Conservation (phyloP, 2,329 filamentous ascomycete genomes). For the Huntiella moniliformis region DNA sequence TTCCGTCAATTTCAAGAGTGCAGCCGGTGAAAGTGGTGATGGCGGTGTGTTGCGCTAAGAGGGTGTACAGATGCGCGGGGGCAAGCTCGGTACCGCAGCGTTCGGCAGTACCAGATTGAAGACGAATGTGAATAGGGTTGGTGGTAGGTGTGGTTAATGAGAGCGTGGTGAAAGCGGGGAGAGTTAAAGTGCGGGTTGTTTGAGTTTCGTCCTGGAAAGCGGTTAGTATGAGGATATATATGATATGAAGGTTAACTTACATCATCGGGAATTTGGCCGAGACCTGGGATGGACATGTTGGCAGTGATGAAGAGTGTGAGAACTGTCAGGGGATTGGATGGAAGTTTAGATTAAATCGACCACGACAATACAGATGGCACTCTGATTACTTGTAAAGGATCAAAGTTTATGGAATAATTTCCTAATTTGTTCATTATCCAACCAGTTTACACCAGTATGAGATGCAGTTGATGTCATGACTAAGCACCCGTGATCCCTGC, state of each 20-base stretch:
- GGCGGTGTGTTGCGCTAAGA: constrained; percentile 66
- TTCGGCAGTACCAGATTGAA: constrained; percentile 70
- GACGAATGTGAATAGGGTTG: constrained; percentile 29
- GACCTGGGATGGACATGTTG: constrained; percentile 53
- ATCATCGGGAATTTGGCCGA: constrained; percentile 47
- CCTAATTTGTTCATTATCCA: too few relatives aligned
- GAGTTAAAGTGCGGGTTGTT: neutral
- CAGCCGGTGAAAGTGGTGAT: constrained; percentile 89
- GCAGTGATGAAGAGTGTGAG: neutral
- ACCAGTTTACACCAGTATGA: too few relatives aligned
- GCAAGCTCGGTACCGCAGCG: constrained; percentile 91
- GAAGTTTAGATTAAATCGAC: too few relatives aligned
- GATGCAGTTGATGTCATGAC: neutral
- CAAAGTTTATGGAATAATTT: too few relatives aligned
- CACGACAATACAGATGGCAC: too few relatives aligned
- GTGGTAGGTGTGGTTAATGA: constrained; percentile 26
- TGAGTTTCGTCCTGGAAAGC: neutral
- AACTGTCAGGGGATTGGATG: too few relatives aligned
- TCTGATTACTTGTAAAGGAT: too few relatives aligned
- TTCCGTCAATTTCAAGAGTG: constrained; percentile 56
- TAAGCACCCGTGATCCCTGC: neutral
- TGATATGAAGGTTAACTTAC: constrained; percentile 22
- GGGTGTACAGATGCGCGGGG: constrained; percentile 57
- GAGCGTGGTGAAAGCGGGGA: constrained; percentile 2
- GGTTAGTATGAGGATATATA: constrained; percentile 12